Conservation (phyloP, 2,329 filamentous ascomycete genomes). For the Colletotrichum sp. region DNA sequence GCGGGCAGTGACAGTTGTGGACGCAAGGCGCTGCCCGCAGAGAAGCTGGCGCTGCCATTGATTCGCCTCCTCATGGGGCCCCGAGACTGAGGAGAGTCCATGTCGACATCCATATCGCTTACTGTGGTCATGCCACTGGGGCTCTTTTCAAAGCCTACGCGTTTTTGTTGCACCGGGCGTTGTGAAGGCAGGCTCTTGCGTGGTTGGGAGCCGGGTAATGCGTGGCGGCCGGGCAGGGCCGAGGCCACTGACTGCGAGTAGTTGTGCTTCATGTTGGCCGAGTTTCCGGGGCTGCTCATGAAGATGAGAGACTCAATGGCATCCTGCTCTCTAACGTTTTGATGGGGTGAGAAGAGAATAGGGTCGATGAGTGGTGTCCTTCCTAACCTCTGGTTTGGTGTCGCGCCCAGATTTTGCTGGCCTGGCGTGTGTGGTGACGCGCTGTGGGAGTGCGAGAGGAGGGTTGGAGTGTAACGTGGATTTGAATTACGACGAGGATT, state of each 20-base stretch:
- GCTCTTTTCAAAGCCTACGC: slow-evolving; percentile 54
- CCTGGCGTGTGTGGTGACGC: slow-evolving; percentile 42
- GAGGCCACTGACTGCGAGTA: slow-evolving; percentile 50
- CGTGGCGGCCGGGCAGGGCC: slow-evolving; percentile 29
- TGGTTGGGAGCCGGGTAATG: slow-evolving; percentile 52
- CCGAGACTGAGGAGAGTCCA: slow-evolving; percentile 39
- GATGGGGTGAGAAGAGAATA: slow-evolving; percentile 71
- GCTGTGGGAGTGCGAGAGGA: slow-evolving; percentile 55
- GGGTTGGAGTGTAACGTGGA: slow-evolving; percentile 52
- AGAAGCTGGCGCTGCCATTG: slow-evolving; percentile 33
- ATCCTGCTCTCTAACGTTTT: slow-evolving; percentile 77
- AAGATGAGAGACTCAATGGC: slow-evolving; percentile 82
- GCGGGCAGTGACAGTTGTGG: slow-evolving; percentile 54
- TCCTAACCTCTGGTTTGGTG: slow-evolving; percentile 36
- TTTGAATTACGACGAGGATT: slow-evolving; percentile 57
- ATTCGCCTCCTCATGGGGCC: slow-evolving; percentile 27
- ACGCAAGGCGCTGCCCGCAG: slow-evolving; percentile 25
- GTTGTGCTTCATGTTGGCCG: slow-evolving; percentile 63
- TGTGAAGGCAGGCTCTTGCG: slow-evolving; percentile 58
- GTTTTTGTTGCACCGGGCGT: slow-evolving; percentile 49
- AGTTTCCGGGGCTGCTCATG: slow-evolving; percentile 81
- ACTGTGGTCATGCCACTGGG: slow-evolving; percentile 38
- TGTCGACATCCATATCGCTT: slow-evolving; percentile 52
- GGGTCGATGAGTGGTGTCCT: slow-evolving; percentile 50
- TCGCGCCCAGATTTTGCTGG: slow-evolving; percentile 8